Conservation (phyloP, 176 grass and related monocot genomes). For the Eremochloa ophiuroides region DNA sequence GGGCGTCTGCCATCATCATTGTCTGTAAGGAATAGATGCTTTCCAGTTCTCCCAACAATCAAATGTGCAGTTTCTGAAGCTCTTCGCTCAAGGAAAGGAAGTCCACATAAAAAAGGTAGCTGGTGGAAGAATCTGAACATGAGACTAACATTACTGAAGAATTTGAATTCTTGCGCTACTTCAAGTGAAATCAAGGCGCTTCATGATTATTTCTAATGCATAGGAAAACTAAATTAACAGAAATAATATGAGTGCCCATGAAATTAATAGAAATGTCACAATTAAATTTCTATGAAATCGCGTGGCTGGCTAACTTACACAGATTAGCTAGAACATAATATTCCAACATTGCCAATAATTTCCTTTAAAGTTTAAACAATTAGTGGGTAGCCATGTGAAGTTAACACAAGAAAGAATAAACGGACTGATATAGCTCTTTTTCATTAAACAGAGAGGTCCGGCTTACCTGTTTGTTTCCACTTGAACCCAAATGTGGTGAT, state of each 20-base stretch:
- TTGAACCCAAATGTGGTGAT: constrained; percentile 95
- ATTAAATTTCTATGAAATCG: neutral
- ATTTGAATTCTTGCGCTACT: constrained; percentile 44
- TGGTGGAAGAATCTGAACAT: constrained; percentile 83
- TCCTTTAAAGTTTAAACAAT: constrained; percentile 10
- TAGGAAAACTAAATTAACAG: neutral
- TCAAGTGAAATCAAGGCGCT: constrained; percentile 18
- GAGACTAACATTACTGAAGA: constrained; percentile 66
- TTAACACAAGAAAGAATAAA: constrained; percentile 13
- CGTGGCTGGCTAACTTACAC: neutral
- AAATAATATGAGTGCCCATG: neutral
- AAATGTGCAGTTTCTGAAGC: constrained; percentile 93
- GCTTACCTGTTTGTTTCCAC: constrained; percentile 89
- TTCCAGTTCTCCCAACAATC: constrained; percentile 94
- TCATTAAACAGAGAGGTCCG: constrained; percentile 22
- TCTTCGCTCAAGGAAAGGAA: constrained; percentile 92
- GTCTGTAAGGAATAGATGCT: constrained; percentile 97
- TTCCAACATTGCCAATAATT: neutral
- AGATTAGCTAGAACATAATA: constrained; percentile 8
- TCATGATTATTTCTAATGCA: neutral
- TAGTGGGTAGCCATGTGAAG: neutral
- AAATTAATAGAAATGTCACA: neutral
- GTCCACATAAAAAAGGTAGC: constrained; percentile 95
- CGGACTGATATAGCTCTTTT: neutral
- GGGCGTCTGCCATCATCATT: constrained; percentile 66